A percentile compares a stretch with the other conserved stretches of the same genome.
Conservation (phyloP, 2,329 filamentous ascomycete species). For the Claviceps lovelessii region DNA sequence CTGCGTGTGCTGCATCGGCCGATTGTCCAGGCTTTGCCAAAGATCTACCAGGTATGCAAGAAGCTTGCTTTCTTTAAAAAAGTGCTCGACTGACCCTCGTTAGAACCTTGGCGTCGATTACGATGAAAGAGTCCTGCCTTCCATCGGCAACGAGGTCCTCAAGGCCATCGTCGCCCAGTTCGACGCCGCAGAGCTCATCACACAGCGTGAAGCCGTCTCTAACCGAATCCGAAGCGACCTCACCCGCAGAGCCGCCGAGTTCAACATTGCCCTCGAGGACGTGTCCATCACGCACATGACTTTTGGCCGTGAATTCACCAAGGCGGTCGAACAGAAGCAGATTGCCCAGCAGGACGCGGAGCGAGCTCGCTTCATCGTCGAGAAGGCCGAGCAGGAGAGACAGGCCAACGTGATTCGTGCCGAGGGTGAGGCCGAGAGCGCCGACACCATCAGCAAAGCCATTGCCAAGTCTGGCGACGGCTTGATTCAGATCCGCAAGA, state of each 20-base stretch:
- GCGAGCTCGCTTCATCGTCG: constrained; percentile 92
- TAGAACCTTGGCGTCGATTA: constrained; percentile 96
- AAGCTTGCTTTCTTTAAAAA: background rate
- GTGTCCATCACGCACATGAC: constrained; percentile 99
- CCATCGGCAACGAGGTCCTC: constrained; percentile 97
- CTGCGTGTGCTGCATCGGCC: constrained; percentile 89
- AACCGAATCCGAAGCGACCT: constrained; percentile 89
- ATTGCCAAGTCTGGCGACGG: constrained; percentile 89
- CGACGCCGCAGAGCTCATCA: constrained; percentile 96
- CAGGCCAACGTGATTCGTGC: constrained; percentile 97
- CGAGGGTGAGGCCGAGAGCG: constrained; percentile 93
- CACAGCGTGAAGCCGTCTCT: constrained; percentile 91
- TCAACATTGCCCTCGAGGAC: constrained; percentile 98
- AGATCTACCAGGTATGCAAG: constrained; percentile 80
- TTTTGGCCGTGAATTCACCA: constrained; percentile 96
- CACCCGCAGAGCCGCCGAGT: constrained; percentile 82
- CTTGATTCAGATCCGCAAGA: constrained; percentile 87
- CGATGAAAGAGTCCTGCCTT: constrained; percentile 94
- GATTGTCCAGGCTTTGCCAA: constrained; percentile 80
- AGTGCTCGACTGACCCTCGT: background rate
- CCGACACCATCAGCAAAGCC: constrained; percentile 86
- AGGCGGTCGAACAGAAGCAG: constrained; percentile 99
- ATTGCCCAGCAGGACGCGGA: constrained; percentile 98
- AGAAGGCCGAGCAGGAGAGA: constrained; percentile 95
- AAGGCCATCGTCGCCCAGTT: constrained; percentile 98